Evolutionary conservation across 305 asterid genomes (phyloP).

Genomic region (Fraxinus platypoda): DNA sequence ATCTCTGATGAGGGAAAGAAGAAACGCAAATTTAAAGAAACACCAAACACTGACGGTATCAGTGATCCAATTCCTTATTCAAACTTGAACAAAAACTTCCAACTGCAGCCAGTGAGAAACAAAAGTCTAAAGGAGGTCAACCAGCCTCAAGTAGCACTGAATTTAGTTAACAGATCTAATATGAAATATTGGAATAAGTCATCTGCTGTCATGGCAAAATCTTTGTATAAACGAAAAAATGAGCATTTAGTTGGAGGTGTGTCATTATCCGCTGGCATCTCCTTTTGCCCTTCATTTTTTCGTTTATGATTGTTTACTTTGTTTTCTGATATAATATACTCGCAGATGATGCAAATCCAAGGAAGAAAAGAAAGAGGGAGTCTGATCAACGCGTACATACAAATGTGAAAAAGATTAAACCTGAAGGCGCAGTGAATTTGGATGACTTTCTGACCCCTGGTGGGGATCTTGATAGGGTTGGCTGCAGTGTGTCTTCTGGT

Average conservation of each 20-base stretch:
- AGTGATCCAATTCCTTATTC: conserved; percentile 25
- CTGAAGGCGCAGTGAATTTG: conserved; percentile 27
- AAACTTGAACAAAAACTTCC: conserved; percentile 35
- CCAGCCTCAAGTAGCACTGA: conserved; percentile 40
- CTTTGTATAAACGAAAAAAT: conserved; percentile 41
- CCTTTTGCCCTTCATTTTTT: conserved; percentile 19
- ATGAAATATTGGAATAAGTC: conserved; percentile 41
- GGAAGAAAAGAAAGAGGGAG: conserved; percentile 51
- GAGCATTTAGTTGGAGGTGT: conserved; percentile 53
- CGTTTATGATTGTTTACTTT: conserved; percentile 21
- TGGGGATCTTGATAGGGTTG: conserved; percentile 29
- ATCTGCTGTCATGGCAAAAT: conserved; percentile 31
- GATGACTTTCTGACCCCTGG: conserved; percentile 37
- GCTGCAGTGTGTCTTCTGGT: conserved; percentile 25
- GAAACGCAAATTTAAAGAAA: conserved; percentile 40
- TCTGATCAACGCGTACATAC: conserved; percentile 37
- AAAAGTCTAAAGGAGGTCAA: conserved; percentile 49
- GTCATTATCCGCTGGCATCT: conserved; percentile 28
- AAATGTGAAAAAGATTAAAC: conserved; percentile 43
- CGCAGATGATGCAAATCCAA: conserved; percentile 56
- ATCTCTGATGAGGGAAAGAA: conserved; percentile 38
- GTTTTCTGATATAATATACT: conserved; percentile 33
- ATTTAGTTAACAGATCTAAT: conserved; percentile 30
- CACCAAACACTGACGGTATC: conserved; percentile 28
- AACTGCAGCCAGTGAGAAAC: conserved; percentile 34